These are phyloP conservation scores for Bipolaris victoriae DNA, from an alignment of 2,329 filamentous ascomycete genomes.

Conservation along the genomic window DNA sequence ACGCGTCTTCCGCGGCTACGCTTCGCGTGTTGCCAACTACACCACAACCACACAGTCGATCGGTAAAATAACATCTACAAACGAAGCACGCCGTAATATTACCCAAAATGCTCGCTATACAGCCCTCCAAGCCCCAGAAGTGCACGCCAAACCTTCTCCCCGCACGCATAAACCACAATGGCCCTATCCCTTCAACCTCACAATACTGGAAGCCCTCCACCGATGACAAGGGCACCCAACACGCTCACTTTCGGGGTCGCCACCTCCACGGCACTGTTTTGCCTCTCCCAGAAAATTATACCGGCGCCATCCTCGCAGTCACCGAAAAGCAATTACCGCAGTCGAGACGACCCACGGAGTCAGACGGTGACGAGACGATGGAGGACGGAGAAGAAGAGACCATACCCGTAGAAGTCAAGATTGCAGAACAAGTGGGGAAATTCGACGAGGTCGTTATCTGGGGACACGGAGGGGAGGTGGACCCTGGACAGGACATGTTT, in stretches of 20 bases:
- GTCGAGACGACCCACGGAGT: slow-evolving; percentile 5
- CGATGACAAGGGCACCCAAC: slow-evolving; percentile 35
- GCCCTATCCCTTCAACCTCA: slow-evolving; percentile 66
- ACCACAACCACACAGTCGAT: not conserved
- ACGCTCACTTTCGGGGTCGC: slow-evolving; percentile 66
- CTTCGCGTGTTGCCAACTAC: not conserved
- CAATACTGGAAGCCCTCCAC: slow-evolving; percentile 73
- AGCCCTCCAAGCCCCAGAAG: slow-evolving; percentile 43
- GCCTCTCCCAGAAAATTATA: slow-evolving; percentile 72
- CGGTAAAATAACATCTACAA: not conserved
- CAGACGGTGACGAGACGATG: slow-evolving; percentile 20
- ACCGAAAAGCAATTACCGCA: slow-evolving; percentile 37
- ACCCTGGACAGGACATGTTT: slow-evolving; percentile 70
- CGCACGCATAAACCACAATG: slow-evolving; percentile 79
- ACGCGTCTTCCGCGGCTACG: slow-evolving; percentile 16
- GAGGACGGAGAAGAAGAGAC: slow-evolving; percentile 24
- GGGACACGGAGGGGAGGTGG: slow-evolving; percentile 74
- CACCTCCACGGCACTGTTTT: slow-evolving; percentile 74
- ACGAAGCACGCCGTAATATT: no score
- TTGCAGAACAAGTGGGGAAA: slow-evolving; percentile 66
- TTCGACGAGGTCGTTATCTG: slow-evolving; percentile 84
- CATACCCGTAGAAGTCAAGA: slow-evolving; percentile 38
- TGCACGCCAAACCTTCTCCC: slow-evolving; percentile 76
- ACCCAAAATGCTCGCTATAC: slow-evolving; percentile 54
- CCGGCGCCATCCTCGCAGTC: slow-evolving; percentile 53